These are phyloP conservation scores for Neopestalotiopsis rosae DNA, from an alignment of 2,329 filamentous ascomycete genomes.

Conservation along the genomic window DNA sequence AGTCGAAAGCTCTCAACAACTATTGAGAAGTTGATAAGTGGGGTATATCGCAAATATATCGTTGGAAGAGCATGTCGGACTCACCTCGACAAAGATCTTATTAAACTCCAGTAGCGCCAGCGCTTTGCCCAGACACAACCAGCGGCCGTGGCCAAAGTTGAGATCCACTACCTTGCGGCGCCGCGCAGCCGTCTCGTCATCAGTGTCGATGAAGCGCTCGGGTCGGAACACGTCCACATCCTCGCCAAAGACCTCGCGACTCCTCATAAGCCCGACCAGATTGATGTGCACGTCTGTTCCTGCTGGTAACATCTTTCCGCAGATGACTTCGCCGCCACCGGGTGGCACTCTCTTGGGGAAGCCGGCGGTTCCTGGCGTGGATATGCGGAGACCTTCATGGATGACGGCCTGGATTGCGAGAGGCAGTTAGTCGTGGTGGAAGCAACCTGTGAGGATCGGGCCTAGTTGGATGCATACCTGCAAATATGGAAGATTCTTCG, in stretches of 20 bases:
- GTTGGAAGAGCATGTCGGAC: not conserved
- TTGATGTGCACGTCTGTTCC: conserved; percentile 20
- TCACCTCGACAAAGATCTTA: conserved; percentile 19
- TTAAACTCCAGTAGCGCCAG: conserved; percentile 21
- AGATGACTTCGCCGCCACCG: conserved; percentile 31
- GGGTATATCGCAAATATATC: not conserved
- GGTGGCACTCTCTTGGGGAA: conserved; percentile 26
- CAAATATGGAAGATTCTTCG: conserved; percentile 11
- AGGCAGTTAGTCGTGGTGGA: not conserved
- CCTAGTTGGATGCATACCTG: conserved; percentile 8
- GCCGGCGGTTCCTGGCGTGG: conserved; percentile 19
- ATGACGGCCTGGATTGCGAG: conserved; percentile 22
- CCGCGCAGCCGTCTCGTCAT: conserved; percentile 2
- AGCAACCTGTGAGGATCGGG: too few relatives aligned
- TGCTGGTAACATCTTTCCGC: conserved; percentile 19
- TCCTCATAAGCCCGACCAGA: conserved; percentile 2
- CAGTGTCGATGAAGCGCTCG: conserved; percentile 20
- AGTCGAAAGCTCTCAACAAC: conserved; percentile 15
- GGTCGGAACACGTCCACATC: conserved; percentile 20
- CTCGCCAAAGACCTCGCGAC: conserved; percentile 10
- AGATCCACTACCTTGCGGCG: conserved; percentile 19
- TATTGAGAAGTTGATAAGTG: not conserved
- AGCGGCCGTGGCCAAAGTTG: conserved; percentile 21
- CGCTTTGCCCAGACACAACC: conserved; percentile 18
- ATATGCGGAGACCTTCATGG: conserved; percentile 22